Conservation (phyloP, 768 basidiomycete species). For the Naganishia vaughanmartiniae region DNA sequence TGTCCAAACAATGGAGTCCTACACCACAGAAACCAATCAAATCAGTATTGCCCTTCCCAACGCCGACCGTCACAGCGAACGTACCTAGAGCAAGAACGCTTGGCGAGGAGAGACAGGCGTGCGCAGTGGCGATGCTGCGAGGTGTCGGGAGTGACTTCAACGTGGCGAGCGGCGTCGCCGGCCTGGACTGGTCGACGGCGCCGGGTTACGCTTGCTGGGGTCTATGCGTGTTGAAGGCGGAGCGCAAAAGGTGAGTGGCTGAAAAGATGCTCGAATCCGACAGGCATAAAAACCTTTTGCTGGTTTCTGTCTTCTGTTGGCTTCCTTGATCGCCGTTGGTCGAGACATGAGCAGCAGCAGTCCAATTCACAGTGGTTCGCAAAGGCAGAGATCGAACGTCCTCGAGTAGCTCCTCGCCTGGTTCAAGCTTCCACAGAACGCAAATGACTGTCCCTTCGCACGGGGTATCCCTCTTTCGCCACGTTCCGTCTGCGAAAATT, state of each 20-base stretch:
- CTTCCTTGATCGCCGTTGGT: neutral
- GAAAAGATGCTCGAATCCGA: neutral
- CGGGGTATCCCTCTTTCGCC: too few relatives aligned
- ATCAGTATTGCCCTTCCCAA: neutral
- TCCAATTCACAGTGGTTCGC: too few relatives aligned
- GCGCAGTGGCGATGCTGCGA: constrained; percentile 7
- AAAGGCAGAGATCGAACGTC: too few relatives aligned
- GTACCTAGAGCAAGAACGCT: constrained; percentile 26
- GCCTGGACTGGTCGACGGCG: neutral
- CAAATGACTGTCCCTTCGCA: too few relatives aligned
- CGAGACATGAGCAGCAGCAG: too few relatives aligned
- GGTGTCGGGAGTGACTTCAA: constrained; percentile 7
- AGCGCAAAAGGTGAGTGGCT: neutral
- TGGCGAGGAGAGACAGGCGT: neutral
- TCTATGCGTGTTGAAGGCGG: neutral
- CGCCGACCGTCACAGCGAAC: neutral
- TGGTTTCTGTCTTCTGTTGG: neutral
- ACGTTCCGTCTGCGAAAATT: too few relatives aligned
- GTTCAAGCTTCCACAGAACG: too few relatives aligned
- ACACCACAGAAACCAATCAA: neutral
- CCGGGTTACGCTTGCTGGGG: neutral
- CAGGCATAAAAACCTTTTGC: neutral
- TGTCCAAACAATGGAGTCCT: constrained; percentile 32
- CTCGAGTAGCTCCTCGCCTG: too few relatives aligned
- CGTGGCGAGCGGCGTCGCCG: neutral